Evolutionary conservation across 2,329 filamentous ascomycete species (phyloP).

Genomic region (Dryadomyces sulphureus): DNA sequence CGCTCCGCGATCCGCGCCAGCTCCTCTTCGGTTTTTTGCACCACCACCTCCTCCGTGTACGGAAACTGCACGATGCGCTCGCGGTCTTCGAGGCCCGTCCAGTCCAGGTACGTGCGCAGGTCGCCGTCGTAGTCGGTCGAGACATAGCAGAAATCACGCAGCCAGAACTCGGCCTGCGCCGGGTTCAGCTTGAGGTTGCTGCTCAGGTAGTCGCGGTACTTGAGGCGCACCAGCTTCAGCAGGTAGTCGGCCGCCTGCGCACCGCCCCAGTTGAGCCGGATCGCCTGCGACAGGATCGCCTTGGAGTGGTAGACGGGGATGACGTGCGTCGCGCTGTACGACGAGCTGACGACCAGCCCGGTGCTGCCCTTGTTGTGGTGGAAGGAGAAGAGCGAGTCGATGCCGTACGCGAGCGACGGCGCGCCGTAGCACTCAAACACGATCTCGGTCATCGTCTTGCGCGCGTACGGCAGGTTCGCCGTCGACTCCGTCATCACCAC

Average conservation of each 20-base stretch:
- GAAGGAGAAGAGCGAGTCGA: constrained; percentile 95
- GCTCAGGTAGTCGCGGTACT: constrained; percentile 54
- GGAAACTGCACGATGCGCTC: constrained; percentile 86
- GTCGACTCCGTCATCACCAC: constrained; percentile 93
- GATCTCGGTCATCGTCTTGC: constrained; percentile 94
- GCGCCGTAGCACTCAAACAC: constrained; percentile 92
- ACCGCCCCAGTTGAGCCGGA: constrained; percentile 87
- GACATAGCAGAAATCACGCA: constrained; percentile 80
- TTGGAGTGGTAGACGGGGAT: constrained; percentile 86
- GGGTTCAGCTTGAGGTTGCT: constrained; percentile 77
- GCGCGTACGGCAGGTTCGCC: constrained; percentile 76
- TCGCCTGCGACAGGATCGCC: constrained; percentile 70
- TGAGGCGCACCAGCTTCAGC: constrained; percentile 73
- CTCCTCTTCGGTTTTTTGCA: constrained; percentile 91
- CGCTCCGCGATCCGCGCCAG: constrained; percentile 80
- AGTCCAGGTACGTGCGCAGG: constrained; percentile 64
- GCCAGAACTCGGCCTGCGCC: constrained; percentile 74
- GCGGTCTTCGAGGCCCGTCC: constrained; percentile 80
- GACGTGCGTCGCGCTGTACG: constrained; percentile 84
- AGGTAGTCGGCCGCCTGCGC: constrained; percentile 83
- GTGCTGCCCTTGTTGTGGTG: constrained; percentile 77
- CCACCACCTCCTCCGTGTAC: constrained; percentile 75
- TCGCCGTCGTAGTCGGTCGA: constrained; percentile 74
- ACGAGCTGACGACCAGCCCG: constrained; percentile 81
- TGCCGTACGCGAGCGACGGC: constrained; percentile 80